Evolutionary conservation across 1,284 basidiomycete species (phyloP).

Genomic region (Ustilago hordei): DNA sequence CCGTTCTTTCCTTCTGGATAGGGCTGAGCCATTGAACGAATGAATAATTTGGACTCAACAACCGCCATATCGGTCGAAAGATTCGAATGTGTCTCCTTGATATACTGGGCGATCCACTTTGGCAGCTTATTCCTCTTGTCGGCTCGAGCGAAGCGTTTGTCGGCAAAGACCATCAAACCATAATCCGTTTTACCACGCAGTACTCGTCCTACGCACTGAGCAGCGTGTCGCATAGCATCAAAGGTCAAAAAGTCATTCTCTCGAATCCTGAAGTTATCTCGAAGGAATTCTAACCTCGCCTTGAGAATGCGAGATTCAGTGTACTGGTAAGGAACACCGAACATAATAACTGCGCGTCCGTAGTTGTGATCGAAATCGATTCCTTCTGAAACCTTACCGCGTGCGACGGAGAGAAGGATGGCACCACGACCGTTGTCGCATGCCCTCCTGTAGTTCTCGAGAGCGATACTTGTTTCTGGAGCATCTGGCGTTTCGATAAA

Average conservation of each 20-base stretch:
- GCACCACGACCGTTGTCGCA: slow-evolving; percentile 99
- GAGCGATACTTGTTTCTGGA: slow-evolving; percentile 96
- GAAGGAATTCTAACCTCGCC: slow-evolving; percentile 94
- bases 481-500: slow-evolving; percentile 99
- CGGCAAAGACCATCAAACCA: slow-evolving; percentile 99
- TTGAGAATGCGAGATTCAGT: slow-evolving; percentile 98
- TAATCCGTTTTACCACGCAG: slow-evolving; percentile 98
- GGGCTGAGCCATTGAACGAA: slow-evolving; percentile 97
- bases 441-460: slow-evolving; percentile 96
- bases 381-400: slow-evolving; percentile 99
- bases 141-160: slow-evolving; percentile 94
- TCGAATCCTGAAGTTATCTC: slow-evolving; percentile 97
- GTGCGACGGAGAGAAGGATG: slow-evolving; percentile 93
- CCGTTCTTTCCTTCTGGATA: slow-evolving; percentile 91
- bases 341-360: slow-evolving; percentile 99
- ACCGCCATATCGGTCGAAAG: slow-evolving; percentile 98
- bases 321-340: slow-evolving; percentile 98
- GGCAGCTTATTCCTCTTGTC: slow-evolving; percentile 98
- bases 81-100: slow-evolving; percentile 91
- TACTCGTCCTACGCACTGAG: slow-evolving; percentile 98
- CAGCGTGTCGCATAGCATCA: slow-evolving; percentile 99
- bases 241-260: slow-evolving; percentile 99
- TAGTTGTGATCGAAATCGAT: slow-evolving; percentile 99
- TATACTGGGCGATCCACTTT: slow-evolving; percentile 99
- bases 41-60: slow-evolving; percentile 93